phyloP scores from a whole-genome alignment of 202 grass and related monocot genomes.

The Panicum virgatum region DNA sequence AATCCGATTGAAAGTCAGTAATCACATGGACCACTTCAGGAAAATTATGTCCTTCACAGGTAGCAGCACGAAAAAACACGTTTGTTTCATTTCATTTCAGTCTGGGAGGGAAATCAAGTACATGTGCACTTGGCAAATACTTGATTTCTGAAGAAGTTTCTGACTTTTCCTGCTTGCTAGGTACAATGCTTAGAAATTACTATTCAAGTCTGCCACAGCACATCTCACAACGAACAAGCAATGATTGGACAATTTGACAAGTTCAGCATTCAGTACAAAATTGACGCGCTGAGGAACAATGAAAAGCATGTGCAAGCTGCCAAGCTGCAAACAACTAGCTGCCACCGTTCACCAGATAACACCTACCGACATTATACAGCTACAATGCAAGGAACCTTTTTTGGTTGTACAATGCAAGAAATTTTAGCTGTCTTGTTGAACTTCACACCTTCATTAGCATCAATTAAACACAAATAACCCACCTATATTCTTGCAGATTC shows the following conservation, averaged over 20 bases:
- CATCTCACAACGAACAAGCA: constrained; percentile 17
- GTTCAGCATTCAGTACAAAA: constrained; percentile 5
- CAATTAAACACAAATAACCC: not conserved
- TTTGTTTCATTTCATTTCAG: not conserved
- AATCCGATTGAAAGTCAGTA: constrained; percentile 13
- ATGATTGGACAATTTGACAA: constrained; percentile 21
- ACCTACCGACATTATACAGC: constrained; percentile 1
- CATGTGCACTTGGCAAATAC: not conserved
- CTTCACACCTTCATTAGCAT: not conserved
- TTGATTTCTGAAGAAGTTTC: not conserved
- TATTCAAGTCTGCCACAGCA: constrained; percentile 21
- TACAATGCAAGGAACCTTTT: constrained; percentile 18
- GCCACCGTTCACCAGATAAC: constrained; percentile 11
- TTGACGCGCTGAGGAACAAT: not conserved
- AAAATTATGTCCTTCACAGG: too few relatives aligned
- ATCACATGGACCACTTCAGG: too few relatives aligned
- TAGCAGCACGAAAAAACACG: constrained; percentile 9
- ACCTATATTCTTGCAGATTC: not conserved
- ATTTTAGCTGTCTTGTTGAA: not conserved
- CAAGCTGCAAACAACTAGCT: constrained; percentile 31
- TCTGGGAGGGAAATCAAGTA: constrained; percentile 11
- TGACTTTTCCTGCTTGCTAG: not conserved
- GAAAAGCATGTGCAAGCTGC: constrained; percentile 22
- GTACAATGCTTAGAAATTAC: constrained; percentile 21
- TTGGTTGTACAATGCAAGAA: constrained; percentile 10